Conservation (phyloP, 2,329 filamentous ascomycete species). For the Colletotrichum lini region DNA sequence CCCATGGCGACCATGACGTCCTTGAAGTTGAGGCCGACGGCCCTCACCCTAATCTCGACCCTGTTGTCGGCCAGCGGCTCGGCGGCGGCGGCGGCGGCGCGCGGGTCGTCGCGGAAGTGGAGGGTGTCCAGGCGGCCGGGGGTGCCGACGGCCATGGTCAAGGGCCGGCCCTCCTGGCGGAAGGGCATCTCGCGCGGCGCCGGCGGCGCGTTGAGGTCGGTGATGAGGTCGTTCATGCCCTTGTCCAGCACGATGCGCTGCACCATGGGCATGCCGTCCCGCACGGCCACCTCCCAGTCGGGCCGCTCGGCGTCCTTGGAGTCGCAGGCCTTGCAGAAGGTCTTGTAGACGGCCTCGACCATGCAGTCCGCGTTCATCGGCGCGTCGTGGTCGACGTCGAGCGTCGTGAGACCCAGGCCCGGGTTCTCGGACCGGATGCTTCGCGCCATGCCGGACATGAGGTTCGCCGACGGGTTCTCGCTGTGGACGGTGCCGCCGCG, state of each 20-base stretch:
- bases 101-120: constrained; percentile 5
- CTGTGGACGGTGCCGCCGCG: constrained; percentile 39
- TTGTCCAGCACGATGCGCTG: no score
- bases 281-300: constrained; percentile 30
- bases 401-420: constrained; percentile 32
- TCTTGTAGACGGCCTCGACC: constrained; percentile 24
- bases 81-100: no score
- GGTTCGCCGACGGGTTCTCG: constrained; percentile 29
- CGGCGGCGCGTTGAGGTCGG: constrained; percentile 24
- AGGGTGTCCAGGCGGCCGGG: constrained; percentile 47
- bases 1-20: constrained; percentile 49
- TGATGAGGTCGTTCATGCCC: constrained; percentile 15
- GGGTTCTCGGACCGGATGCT: constrained; percentile 43
- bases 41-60: constrained; percentile 48
- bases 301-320: constrained; percentile 13
- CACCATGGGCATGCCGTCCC: constrained; percentile 18
- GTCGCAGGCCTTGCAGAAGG: background rate
- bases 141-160: constrained; percentile 44
- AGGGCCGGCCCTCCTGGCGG: constrained; percentile 36
- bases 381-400: constrained; percentile 23
- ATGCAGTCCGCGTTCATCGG: constrained; percentile 13
- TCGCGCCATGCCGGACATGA: constrained; percentile 39
- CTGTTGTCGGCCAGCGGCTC: constrained; percentile 28
- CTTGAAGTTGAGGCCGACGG: constrained; percentile 48
- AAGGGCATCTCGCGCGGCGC: constrained; percentile 34